Evolutionary conservation across 805 yeast genomes (phyloP), one percentile per base, ranked within the genome.

Genomic region (Clavispora santaluciae): DNA sequence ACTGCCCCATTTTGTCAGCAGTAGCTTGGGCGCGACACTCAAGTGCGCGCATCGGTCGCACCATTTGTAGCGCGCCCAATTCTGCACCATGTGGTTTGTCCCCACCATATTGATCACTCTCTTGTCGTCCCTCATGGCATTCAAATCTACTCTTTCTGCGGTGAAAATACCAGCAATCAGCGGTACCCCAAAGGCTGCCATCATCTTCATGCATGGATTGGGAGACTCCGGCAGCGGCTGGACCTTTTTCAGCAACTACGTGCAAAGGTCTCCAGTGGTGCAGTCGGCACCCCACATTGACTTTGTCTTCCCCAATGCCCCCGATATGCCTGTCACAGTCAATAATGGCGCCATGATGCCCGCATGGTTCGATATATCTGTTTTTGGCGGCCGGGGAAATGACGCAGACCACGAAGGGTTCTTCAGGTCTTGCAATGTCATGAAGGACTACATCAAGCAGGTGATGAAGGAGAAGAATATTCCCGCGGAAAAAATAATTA

Each of bases 181-280:
- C 12, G 31, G 20, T 7, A 20, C 12, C 12, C 66, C 70, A 28
- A 60, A 55, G 25, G 49, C 86, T 1, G 79, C 89, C 1, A 66
- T 89, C 24, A 84, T 90, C 17, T 73, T 90, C 44, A 57, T 87
- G 40, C 98, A 93, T 59, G 98, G 99, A 0, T 69, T 91, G 13
- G 99, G 99, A 8, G 98, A 91, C 60, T 61, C 87, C 0, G 97
- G 96, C 4, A 70, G 73, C 13, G 97, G 97, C 1, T 91, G 96
- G 96, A 70, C 77, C 34, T 87, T 86, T 69, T 64, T 91, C 30
- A 86, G 93, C 4, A 83, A 81, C 29, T 64, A 78, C 40, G 73
- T 86, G 20, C 72, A 71, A 17, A 65, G 62, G 43, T 44, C 63
- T 3, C 62, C 55, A 38, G 16, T 73, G 59, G 15, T 82, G 73